Conservation (phyloP, 2,329 filamentous ascomycete genomes). For the Basipetospora chlamydospora region DNA sequence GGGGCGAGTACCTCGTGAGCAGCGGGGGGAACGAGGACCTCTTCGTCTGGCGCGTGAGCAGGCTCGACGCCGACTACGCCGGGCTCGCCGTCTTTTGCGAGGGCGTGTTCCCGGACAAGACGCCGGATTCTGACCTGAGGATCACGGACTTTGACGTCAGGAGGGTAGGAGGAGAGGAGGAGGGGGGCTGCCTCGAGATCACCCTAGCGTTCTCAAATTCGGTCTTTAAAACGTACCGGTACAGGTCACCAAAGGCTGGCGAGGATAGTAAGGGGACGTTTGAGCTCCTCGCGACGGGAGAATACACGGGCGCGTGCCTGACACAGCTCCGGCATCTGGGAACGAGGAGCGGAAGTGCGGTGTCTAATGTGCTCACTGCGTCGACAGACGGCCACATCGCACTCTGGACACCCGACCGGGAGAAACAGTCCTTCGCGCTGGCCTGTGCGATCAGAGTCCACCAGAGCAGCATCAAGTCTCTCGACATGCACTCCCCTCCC, state of each 20-base stretch:
- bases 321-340: conserved; percentile 44
- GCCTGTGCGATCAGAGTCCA: conserved; percentile 40
- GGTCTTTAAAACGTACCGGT: conserved; percentile 47
- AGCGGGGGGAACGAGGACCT: conserved; percentile 83
- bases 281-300: conserved; percentile 33
- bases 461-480: conserved; percentile 64
- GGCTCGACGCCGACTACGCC: conserved; percentile 31
- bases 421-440: conserved; percentile 12
- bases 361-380: conserved; percentile 41
- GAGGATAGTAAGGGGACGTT: conserved; percentile 22
- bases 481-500: conserved; percentile 33
- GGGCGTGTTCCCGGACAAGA: conserved; percentile 35
- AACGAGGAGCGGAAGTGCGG: conserved; percentile 7
- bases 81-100: conserved; percentile 43
- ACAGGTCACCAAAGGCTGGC: conserved; percentile 15
- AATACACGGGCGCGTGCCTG: conserved; percentile 61
- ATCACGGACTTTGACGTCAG: conserved; percentile 64
- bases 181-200: conserved; percentile 34
- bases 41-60: conserved; percentile 60
- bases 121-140: conserved; percentile 50
- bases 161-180: conserved; percentile 8
- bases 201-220: conserved; percentile 77
- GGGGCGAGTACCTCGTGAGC: conserved; percentile 61
- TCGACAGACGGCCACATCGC: conserved; percentile 71
- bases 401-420: conserved; percentile 30